Evolutionary conservation across 495 filamentous ascomycete species (phyloP).

Genomic region (Penicillium pulvis): DNA sequence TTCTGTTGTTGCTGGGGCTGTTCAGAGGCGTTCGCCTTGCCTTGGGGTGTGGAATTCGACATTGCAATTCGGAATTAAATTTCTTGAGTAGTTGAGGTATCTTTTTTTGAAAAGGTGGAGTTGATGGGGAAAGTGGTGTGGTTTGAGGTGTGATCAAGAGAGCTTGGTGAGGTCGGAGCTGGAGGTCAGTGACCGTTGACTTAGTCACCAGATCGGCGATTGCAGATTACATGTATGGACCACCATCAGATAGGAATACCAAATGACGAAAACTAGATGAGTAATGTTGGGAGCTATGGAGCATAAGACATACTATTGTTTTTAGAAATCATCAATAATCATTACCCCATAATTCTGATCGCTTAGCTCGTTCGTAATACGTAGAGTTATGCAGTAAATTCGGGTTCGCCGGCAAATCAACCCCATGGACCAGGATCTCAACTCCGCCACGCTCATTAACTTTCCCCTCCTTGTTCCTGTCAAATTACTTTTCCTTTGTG

Average conservation of each 20-base stretch:
- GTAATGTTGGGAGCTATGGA: background rate
- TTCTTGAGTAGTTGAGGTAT: background rate
- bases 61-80: constrained; percentile 39
- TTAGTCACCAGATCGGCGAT: constrained; percentile 18
- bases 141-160: constrained; percentile 1
- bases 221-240: background rate
- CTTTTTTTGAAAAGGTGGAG: background rate
- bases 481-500: constrained; percentile 9
- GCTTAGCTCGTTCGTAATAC: background rate
- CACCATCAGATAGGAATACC: no score
- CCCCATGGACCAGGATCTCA: background rate
- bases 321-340: background rate
- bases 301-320: background rate
- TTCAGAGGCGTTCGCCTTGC: constrained; percentile 43
- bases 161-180: constrained; percentile 4
- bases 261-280: no score
- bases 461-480: constrained; percentile 4
- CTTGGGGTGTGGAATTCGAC: constrained; percentile 44
- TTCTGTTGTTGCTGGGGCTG: constrained; percentile 54
- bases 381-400: background rate
- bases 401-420: background rate
- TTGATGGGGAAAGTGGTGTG: constrained; percentile 2
- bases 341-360: background rate
- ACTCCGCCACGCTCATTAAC: constrained; percentile 4
- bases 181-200: constrained; percentile 17